Evolutionary conservation across 169 alveolate species (phyloP), one percentile per base, ranked within the genome.

Genomic region (Plasmodium gaboni): DNA sequence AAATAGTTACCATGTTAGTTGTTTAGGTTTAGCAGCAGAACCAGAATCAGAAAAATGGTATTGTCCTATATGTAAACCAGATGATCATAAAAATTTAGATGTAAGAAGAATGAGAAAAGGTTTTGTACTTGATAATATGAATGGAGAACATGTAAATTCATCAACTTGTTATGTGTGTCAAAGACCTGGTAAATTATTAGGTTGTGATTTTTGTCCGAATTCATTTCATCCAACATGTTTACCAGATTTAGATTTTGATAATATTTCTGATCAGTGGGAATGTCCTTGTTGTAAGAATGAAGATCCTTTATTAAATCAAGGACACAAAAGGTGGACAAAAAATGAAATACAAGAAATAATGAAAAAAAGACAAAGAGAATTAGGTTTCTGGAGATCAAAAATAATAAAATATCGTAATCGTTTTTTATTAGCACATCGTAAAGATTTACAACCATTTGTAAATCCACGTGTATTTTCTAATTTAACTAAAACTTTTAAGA

Each of bases 171-270:
- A 96, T 86, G 98, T 96, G 15, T 96, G 98, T 65, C 98, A 96
- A 74, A 78, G 96, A 44, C 96, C 78, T 15, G 98, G 98, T 2
- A 96, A 96, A 64, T 93, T 96, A 22, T 83, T 96, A 72, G 98
- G 98, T 4, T 96, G 98, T 69, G 98, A 96, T 88, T 96, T 95
- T 59, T 96, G 98, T 61, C 95, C 95, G n/a, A 95, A 96, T 86
- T 94, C 97, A 15, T 96, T 95, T 69, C 98, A 96, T 74, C 98
- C 97, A 19, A 94, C 95, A 13, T 96, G 98, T 22, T 70, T 94
- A 17, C 95, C 95, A 6, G 96, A 94, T 68, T 92, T 96, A 4
- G 98, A 96, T 50, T 94, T 94, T 38, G 98, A 95, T 55, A 95
- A 91, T 63, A 93, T 92, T 12, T 95, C 96, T 2, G 98, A 96